Percentiles rank a stretch among this genome's conserved stretches.
These are phyloP conservation scores for Canavalia ensiformis DNA, from an alignment of 306 rosid genomes.

Conservation along the genomic window DNA sequence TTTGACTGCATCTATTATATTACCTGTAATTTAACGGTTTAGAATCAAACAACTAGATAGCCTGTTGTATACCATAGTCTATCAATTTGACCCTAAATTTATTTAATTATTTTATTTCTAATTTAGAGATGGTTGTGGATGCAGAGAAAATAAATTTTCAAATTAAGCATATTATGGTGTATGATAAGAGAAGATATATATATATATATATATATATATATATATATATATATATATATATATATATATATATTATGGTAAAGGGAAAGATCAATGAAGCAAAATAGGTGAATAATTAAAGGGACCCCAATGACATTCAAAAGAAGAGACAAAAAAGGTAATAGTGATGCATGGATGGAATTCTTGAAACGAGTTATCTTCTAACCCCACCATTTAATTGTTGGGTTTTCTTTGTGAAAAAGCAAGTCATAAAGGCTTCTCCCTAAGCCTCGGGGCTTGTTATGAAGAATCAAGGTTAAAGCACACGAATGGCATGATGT, in stretches of 20 bases:
- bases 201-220: background rate
- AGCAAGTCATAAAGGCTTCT: slow-evolving; percentile 39
- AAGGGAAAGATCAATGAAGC: slow-evolving; percentile 46
- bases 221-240: too few relatives aligned
- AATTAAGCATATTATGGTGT: slow-evolving; percentile 11
- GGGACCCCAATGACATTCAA: slow-evolving; percentile 49
- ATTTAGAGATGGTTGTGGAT: slow-evolving; percentile 10
- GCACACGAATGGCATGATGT: slow-evolving; percentile 61
- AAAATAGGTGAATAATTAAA: slow-evolving; percentile 35
- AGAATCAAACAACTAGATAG: background rate
- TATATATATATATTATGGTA: slow-evolving; percentile 27
- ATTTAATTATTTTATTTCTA: background rate
- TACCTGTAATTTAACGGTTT: slow-evolving; percentile 13
- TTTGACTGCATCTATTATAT: slow-evolving; percentile 7
- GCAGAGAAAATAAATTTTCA: background rate
- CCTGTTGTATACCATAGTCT: background rate
- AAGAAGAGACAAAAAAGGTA: slow-evolving; percentile 54
- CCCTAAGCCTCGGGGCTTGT: slow-evolving; percentile 6
- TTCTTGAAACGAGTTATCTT: slow-evolving; percentile 43
- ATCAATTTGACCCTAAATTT: background rate
- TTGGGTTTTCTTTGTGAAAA: slow-evolving; percentile 35
- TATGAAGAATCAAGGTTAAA: slow-evolving; percentile 37
- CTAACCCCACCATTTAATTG: slow-evolving; percentile 48
- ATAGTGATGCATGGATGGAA: slow-evolving; percentile 38
- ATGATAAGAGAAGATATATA: slow-evolving; percentile 20